These are phyloP conservation scores for Breviolum minutum DNA, from an alignment of 73 alveolate species.

Conservation along the genomic window DNA sequence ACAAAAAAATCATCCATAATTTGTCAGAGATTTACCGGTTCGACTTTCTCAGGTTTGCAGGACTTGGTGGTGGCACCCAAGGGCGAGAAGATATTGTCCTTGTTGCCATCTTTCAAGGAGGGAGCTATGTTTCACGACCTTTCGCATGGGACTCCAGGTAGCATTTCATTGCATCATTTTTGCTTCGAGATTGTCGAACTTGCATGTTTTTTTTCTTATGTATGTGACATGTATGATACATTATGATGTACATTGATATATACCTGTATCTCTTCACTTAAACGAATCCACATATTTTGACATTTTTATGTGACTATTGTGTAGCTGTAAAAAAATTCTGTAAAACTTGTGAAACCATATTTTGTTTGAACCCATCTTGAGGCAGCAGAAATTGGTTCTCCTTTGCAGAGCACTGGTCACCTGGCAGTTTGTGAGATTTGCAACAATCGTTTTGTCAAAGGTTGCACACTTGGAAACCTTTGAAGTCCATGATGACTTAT, in stretches of 20 bases:
- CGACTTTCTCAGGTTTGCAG: constrained; percentile 63
- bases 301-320: no score
- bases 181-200: neutral
- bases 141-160: constrained; percentile 55
- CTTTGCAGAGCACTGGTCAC: constrained; percentile 74
- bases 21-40: neutral
- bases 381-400: constrained; percentile 91
- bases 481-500: neutral
- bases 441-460: neutral
- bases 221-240: neutral
- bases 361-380: neutral
- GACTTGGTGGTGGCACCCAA: constrained; percentile 79
- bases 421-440: neutral
- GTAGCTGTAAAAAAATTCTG: no score
- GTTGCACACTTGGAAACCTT: neutral
- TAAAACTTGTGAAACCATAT: no score
- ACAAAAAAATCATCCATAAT: no score
- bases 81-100: constrained; percentile 37
- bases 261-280: neutral
- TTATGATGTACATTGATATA: neutral
- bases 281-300: neutral
- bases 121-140: constrained; percentile 76
- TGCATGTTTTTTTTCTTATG: neutral
- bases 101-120: constrained; percentile 18
- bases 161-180: neutral